Conservation (phyloP, 2,329 filamentous ascomycete species). For the Botryotinia globosa region DNA sequence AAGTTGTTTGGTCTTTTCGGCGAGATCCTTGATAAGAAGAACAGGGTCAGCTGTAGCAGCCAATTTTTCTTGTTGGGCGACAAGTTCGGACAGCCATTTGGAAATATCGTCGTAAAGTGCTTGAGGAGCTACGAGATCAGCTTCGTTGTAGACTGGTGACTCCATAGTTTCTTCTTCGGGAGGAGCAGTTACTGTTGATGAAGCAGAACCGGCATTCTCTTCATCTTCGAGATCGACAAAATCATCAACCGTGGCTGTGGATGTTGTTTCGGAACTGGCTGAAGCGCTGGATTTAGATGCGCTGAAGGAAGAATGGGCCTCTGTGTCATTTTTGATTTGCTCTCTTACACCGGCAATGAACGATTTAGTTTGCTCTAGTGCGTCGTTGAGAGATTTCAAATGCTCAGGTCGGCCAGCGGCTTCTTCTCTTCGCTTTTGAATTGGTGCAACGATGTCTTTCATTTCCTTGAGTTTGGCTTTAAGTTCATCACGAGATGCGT, state of each 20-base stretch:
- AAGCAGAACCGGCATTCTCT: conserved; percentile 22
- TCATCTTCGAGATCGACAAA: conserved; percentile 81
- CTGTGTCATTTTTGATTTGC: conserved; percentile 69
- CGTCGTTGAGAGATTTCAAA: conserved; percentile 63
- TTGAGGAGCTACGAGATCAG: conserved; percentile 67
- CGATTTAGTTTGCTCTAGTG: conserved; percentile 68
- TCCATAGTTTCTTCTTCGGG: conserved; percentile 51
- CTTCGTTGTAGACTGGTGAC: conserved; percentile 66
- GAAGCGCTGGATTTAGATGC: conserved; percentile 44
- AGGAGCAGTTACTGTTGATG: conserved; percentile 37
- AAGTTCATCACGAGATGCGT: conserved; percentile 72
- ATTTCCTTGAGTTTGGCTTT: conserved; percentile 74
- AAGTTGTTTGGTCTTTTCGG: conserved; percentile 66
- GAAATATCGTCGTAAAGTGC: conserved; percentile 59
- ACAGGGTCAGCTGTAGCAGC: conserved; percentile 69
- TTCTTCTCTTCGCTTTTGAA: conserved; percentile 74
- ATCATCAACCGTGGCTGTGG: conserved; percentile 45
- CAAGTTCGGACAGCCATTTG: conserved; percentile 73
- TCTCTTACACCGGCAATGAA: conserved; percentile 68
- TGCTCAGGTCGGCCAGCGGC: conserved; percentile 66
- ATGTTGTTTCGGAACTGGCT: conserved; percentile 36
- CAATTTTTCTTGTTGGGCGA: conserved; percentile 69
- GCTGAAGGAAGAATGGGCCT: conserved; percentile 53
- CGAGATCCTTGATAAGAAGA: conserved; percentile 69
- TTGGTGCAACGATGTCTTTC: conserved; percentile 72